Evolutionary conservation across 176 grass and related monocot genomes (phyloP), one percentile per base, ranked within the genome.

Genomic region (Elaeis guineensis): DNA sequence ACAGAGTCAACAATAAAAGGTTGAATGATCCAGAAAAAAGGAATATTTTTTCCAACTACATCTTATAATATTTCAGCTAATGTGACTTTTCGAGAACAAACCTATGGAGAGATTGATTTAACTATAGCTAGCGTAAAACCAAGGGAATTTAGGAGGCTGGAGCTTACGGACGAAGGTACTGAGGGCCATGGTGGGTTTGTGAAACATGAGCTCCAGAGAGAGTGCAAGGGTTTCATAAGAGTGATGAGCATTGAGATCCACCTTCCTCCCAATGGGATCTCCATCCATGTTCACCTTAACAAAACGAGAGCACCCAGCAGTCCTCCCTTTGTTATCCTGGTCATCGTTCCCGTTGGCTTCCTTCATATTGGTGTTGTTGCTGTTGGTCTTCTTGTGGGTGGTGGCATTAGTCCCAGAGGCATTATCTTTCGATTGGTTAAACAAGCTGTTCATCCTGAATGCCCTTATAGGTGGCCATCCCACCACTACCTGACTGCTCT

Each of bases 261-360:
- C 71, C 58, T 81, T 81, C 68, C 78, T 81, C 24, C 78, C 71
- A 5, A 75, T 81, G 6, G 78, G 78, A 69, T 81, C 78, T 17
- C 78, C 78, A 25, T 75, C 72, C 78, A 81, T 81, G 16, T 81
- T 81, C 29, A 81, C 72, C 52, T 81, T 81, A 4, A 81, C 65
- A 48, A 75, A 74, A 23, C 52, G 52, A 49, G 57, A 81, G 6
- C 32, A 52, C 28, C 69, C 16, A 54, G 17, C 17, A 19, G 21
- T 15, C n/a, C 6, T 39, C 20, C 51, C 54, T 44, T 62, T 70
- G n/a, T 25, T 57, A 16, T 53, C 58, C n/a, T 48, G 51, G n/a
- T 44, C 57, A 16, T 74, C 55, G 3, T 12, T 29, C 48, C 22
- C 57, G 0, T 30, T 48, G 5, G 11, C 14, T 58, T 64, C 51